Base-by-base conservation (phyloP, 345 rosid genomes). In the Chamaenerion angustifolium region DNA sequence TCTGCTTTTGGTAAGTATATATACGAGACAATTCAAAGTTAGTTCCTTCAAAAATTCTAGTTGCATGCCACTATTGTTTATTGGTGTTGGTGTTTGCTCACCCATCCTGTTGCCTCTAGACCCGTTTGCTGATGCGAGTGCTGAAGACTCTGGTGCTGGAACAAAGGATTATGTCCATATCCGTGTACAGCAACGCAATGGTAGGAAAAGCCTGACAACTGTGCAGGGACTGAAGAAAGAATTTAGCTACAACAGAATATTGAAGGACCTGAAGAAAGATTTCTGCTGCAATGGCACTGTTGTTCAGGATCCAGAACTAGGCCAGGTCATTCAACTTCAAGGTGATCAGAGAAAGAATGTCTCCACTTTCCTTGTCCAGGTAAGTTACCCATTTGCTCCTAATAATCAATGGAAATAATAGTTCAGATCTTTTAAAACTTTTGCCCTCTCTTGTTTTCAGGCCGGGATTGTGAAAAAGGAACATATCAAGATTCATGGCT, bases 261-360 rank as follows among this genome's bases (percentile, higher is more conserved):
- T 85, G 27, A 82, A 85, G 64, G 95, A 82, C 70, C 88, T 85
- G 51, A 85, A 82, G 71, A 85, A 82, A 60, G 90, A 82, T 55
- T 85, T 85, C 68, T 85, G 95, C 75, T 82, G 95, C 78, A 85
- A 85, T 77, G 95, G 95, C 27, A 82, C 90, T 12, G 95, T 85
- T 19, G 95, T 85, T 44, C 80, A 85, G 75, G 95, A 82, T 64
- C 80, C 85, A 42, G 90, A 85, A 60, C 71, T 82, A 62, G 95
- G 95, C 44, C 83, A 85, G 95, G 95, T 85, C 43, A 85, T 82
- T 67, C 95, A 85, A 62, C 95, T 85, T 66, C 95, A 85, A 76
- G 92, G 95, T 52, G 95, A 85, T 59, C 95, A 85, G 67, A 68
- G 95, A 40, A 82, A 85, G 82, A 85, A 85, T 56, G 95, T 82